phyloP scores from a whole-genome alignment of 805 yeast genomes.

The Cyberlindnera euphorbiae region DNA sequence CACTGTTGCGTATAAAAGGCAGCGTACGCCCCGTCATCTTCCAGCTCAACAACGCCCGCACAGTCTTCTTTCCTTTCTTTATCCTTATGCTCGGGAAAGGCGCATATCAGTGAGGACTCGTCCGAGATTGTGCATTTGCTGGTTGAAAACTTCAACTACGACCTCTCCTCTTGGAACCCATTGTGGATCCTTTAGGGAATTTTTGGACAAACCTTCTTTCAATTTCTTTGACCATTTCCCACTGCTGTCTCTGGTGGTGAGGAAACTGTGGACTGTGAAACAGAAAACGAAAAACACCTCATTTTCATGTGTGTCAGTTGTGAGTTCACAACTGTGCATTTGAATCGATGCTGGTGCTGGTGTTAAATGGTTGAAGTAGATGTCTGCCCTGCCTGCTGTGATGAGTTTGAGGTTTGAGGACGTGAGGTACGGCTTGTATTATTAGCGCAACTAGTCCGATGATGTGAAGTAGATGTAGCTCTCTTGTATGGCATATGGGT shows the following conservation, averaged over 20 bases:
- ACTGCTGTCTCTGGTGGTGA: constrained; percentile 1
- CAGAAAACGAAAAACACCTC: constrained; percentile 1
- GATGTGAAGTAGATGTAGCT: too few species aligned
- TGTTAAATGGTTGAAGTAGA: constrained; percentile 6
- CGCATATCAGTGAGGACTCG: constrained; percentile 99
- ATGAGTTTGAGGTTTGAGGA: too few species aligned
- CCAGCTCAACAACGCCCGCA: too few species aligned
- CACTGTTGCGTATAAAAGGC: too few species aligned
- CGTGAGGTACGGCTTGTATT: too few species aligned
- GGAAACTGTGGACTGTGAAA: too few species aligned
- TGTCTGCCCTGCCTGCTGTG: background rate
- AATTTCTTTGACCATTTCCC: constrained; percentile 5
- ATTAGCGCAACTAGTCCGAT: too few species aligned
- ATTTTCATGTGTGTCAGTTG: constrained; percentile 6
- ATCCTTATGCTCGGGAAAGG: constrained; percentile 99
- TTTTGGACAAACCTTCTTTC: constrained; percentile 17
- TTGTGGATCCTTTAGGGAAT: constrained; percentile 18
- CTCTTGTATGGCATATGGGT: too few species aligned
- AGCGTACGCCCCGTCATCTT: too few species aligned
- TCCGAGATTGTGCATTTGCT: constrained; percentile 99
- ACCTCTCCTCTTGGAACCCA: constrained; percentile 58
- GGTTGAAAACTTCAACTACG: constrained; percentile 99
- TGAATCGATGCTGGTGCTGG: background rate
- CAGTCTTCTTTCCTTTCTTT: constrained; percentile 35
- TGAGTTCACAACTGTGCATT: background rate